Conservation (phyloP, 2,329 filamentous ascomycete genomes). For the Erysiphe pulchra region DNA sequence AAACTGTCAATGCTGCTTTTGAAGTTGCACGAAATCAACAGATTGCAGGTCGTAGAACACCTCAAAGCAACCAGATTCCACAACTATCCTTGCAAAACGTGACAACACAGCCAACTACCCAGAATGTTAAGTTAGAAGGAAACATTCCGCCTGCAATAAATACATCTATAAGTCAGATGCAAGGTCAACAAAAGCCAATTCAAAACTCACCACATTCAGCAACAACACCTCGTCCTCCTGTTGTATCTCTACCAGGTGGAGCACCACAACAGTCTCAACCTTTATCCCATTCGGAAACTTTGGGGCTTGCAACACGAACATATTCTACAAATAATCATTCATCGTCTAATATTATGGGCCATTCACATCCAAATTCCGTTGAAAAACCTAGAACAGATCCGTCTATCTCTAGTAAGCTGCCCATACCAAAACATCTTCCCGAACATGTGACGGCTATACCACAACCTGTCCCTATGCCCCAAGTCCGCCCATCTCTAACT, state of each 20-base stretch:
- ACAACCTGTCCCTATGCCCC: slow-evolving; percentile 46
- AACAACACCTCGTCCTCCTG: slow-evolving; percentile 4
- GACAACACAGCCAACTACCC: slow-evolving; percentile 5
- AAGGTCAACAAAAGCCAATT: slow-evolving; percentile 5
- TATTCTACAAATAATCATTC: slow-evolving; percentile 11
- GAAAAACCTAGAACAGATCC: slow-evolving; percentile 9
- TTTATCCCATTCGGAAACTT: slow-evolving; percentile 12
- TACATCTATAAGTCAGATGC: slow-evolving; percentile 9
- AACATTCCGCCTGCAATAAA: slow-evolving; percentile 10
- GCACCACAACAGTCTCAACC: slow-evolving; percentile 7
- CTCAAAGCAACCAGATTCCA: slow-evolving; percentile 6
- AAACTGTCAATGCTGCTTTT: slow-evolving; percentile 14
- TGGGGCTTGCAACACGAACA: slow-evolving; percentile 11
- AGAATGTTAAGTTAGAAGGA: slow-evolving; percentile 10
- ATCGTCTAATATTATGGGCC: slow-evolving; percentile 11
- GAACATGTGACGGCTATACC: slow-evolving; percentile 42
- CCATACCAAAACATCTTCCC: slow-evolving; percentile 39
- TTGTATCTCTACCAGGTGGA: slow-evolving; percentile 6
- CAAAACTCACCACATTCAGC: slow-evolving; percentile 12
- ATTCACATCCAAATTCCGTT: slow-evolving; percentile 7
- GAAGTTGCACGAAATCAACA: slow-evolving; percentile 14
- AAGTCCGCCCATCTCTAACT: slow-evolving; percentile 55
- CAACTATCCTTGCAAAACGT: slow-evolving; percentile 6
- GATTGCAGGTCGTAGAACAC: slow-evolving; percentile 7
- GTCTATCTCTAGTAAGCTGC: slow-evolving; percentile 12